A percentile compares a stretch with the other conserved stretches of the same genome.
These are phyloP conservation scores for Hypoxylon sp. DNA, from an alignment of 2,329 filamentous ascomycete genomes.

Conservation along the genomic window DNA sequence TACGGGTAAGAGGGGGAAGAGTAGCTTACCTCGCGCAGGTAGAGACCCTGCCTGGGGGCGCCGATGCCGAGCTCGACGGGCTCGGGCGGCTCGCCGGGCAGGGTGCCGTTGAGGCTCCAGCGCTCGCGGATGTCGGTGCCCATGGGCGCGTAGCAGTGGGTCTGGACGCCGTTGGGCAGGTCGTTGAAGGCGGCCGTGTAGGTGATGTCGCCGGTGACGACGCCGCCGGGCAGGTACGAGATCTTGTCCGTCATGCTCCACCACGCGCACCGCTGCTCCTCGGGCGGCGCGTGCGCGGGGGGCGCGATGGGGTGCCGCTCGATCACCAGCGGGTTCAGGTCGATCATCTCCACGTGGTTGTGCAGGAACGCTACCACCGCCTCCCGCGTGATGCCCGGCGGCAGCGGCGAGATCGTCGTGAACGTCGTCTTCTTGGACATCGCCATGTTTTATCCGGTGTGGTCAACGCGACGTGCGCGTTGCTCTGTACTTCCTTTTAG, in stretches of 20 bases:
- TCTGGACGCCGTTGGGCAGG: conserved; percentile 77
- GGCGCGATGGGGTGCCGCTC: conserved; percentile 76
- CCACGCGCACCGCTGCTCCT: conserved; percentile 81
- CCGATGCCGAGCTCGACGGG: conserved; percentile 74
- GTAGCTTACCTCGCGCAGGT: conserved; percentile 72
- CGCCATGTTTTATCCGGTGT: conserved; percentile 36
- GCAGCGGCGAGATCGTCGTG: conserved; percentile 83
- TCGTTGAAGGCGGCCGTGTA: conserved; percentile 88
- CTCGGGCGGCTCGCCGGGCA: conserved; percentile 76
- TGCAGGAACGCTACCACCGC: conserved; percentile 81
- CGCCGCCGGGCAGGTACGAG: conserved; percentile 75
- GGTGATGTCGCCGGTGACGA: conserved; percentile 73
- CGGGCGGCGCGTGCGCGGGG: conserved; percentile 72
- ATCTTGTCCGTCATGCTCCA: conserved; percentile 84
- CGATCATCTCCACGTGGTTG: conserved; percentile 85
- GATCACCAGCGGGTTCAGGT: conserved; percentile 85
- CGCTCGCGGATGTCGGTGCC: conserved; percentile 82
- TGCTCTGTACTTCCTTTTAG: neutral
- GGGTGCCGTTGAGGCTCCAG: conserved; percentile 79
- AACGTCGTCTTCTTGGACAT: conserved; percentile 80
- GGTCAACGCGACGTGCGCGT: neutral
- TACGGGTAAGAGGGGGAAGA: neutral
- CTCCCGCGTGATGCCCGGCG: conserved; percentile 73
- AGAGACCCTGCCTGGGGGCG: conserved; percentile 76
- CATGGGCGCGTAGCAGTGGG: conserved; percentile 85